phyloP scores from a whole-genome alignment of 257 asterid species.

The Schizonepeta tenuifolia region DNA sequence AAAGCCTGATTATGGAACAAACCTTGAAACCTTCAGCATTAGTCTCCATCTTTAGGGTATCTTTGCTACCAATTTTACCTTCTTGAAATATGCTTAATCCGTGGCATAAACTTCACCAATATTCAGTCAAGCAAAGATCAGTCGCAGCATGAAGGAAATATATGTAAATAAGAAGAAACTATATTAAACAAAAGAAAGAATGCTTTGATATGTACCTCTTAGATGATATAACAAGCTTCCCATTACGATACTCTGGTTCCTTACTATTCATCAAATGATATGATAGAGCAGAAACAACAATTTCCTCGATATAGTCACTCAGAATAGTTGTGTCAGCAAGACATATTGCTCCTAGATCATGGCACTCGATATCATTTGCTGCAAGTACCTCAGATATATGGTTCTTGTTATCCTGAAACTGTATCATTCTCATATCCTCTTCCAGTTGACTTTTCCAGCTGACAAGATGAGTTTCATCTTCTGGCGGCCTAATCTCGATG shows the following conservation, averaged over 20 bases:
- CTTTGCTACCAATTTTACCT: constrained; percentile 67
- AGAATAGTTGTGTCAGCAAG: constrained; percentile 68
- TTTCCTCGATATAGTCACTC: constrained; percentile 78
- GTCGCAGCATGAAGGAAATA: neutral
- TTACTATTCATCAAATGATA: constrained; percentile 72
- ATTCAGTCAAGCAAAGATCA: constrained; percentile 16
- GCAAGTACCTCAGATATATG: constrained; percentile 93
- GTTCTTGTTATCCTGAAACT: constrained; percentile 82
- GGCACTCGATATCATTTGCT: constrained; percentile 90
- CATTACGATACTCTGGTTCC: constrained; percentile 88
- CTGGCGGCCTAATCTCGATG: constrained; percentile 83
- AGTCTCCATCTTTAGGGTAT: constrained; percentile 71
- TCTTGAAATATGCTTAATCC: constrained; percentile 89
- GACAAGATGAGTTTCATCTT: constrained; percentile 72
- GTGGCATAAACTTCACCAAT: constrained; percentile 73
- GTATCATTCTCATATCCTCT: constrained; percentile 82
- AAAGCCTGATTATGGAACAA: constrained; percentile 31
- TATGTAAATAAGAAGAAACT: constrained; percentile 6
- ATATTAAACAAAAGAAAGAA: constrained; percentile 19
- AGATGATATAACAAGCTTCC: constrained; percentile 92
- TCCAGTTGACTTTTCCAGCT: constrained; percentile 93
- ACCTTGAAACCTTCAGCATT: constrained; percentile 80
- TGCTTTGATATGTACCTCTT: constrained; percentile 55
- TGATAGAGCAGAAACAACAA: constrained; percentile 85
- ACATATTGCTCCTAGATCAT: constrained; percentile 85